Conservation (phyloP, 2,329 filamentous ascomycete genomes). For the Pseudocercospora macadamiae region DNA sequence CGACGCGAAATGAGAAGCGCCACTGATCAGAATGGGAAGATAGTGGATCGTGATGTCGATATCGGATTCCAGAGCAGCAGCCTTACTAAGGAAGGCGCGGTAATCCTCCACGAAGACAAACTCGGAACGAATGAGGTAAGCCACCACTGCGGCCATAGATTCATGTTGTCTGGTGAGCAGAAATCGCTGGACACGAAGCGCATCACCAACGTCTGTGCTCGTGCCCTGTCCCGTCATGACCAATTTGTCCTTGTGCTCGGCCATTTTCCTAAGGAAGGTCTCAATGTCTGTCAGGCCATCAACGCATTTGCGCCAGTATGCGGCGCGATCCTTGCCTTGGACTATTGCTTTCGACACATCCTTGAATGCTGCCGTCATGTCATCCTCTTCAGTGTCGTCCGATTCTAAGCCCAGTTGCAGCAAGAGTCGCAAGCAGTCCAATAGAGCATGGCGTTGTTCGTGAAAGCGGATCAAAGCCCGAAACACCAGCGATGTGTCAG, state of each 20-base stretch:
- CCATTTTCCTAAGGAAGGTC: slow-evolving; percentile 72
- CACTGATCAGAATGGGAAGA: slow-evolving; percentile 75
- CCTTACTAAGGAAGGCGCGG: slow-evolving; percentile 65
- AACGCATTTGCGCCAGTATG: slow-evolving; percentile 75
- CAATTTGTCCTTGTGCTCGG: slow-evolving; percentile 74
- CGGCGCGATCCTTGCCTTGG: slow-evolving; percentile 56
- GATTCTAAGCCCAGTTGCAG: slow-evolving; percentile 66
- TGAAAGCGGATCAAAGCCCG: slow-evolving; percentile 87
- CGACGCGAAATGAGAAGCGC: slow-evolving; percentile 77
- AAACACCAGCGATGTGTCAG: slow-evolving; percentile 74
- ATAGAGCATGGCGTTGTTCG: slow-evolving; percentile 76
- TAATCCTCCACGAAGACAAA: slow-evolving; percentile 75
- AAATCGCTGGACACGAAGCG: slow-evolving; percentile 75
- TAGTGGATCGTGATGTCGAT: slow-evolving; percentile 78
- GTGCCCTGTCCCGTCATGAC: slow-evolving; percentile 71
- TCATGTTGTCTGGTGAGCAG: slow-evolving; percentile 91
- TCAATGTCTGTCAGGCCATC: slow-evolving; percentile 76
- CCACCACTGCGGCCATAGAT: slow-evolving; percentile 77
- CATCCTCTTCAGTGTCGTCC: slow-evolving; percentile 54
- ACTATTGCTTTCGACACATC: slow-evolving; percentile 62
- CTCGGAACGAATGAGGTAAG: slow-evolving; percentile 74
- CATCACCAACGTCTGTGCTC: slow-evolving; percentile 70
- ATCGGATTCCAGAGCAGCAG: slow-evolving; percentile 75
- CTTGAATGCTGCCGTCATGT: slow-evolving; percentile 59
- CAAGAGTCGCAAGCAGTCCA: slow-evolving; percentile 81